phyloP scores from a whole-genome alignment of 805 yeast species.

The Naumovozyma castellii region DNA sequence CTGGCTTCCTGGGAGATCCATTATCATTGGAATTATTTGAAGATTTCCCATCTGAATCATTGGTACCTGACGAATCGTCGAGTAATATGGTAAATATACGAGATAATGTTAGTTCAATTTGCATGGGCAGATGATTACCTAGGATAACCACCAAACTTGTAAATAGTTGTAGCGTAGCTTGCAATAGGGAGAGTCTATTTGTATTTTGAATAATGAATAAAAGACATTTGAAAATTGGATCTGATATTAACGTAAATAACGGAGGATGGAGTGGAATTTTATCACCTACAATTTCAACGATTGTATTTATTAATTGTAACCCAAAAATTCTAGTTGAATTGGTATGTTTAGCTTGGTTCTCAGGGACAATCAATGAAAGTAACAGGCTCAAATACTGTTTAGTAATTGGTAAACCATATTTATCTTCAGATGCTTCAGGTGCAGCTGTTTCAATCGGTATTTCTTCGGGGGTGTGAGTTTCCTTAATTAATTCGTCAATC shows the following conservation, averaged over 20 bases:
- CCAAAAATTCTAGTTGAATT: slow-evolving; percentile 83
- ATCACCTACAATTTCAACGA: slow-evolving; percentile 74
- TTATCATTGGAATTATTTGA: slow-evolving; percentile 5
- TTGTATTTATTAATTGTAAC: slow-evolving; percentile 59
- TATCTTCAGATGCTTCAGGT: slow-evolving; percentile 4
- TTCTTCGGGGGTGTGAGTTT: too few species aligned
- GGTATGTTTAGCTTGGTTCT: slow-evolving; percentile 73
- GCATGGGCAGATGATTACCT: slow-evolving; percentile 60
- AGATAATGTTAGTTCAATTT: slow-evolving; percentile 63
- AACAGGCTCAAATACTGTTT: slow-evolving; percentile 69
- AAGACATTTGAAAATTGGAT: slow-evolving; percentile 76
- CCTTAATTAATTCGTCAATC: slow-evolving; percentile 1
- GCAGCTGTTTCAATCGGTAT: not conserved
- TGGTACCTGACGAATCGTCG: slow-evolving; percentile 12
- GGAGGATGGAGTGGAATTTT: slow-evolving; percentile 51
- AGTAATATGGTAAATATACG: slow-evolving; percentile 51
- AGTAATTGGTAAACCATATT: slow-evolving; percentile 68
- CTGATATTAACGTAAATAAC: slow-evolving; percentile 59
- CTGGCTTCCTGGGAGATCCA: slow-evolving; percentile 21
- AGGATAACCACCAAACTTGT: slow-evolving; percentile 61
- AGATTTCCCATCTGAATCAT: slow-evolving; percentile 8
- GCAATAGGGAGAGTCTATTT: slow-evolving; percentile 64
- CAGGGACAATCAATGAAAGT: slow-evolving; percentile 72
- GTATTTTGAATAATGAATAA: slow-evolving; percentile 64
- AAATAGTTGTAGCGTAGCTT: slow-evolving; percentile 66